phyloP scores from a whole-genome alignment of 371 early-diverging fungal genomes.

The Mortierella sp. region DNA sequence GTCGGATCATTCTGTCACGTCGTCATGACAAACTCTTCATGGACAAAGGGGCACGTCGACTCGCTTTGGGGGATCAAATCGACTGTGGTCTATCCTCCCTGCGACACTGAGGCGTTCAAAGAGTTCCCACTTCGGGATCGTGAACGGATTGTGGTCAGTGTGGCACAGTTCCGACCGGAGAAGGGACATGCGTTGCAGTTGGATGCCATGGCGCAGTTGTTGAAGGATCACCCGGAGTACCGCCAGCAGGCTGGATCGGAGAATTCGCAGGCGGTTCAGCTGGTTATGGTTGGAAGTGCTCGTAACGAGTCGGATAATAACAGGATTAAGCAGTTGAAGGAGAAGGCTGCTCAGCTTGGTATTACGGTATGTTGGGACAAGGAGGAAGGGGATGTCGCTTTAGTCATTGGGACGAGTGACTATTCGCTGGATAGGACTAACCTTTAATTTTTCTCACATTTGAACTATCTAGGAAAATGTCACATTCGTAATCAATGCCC shows the following conservation, averaged over 20 bases:
- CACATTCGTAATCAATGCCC: slow-evolving; percentile 85
- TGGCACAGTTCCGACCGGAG: slow-evolving; percentile 97
- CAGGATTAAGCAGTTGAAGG: slow-evolving; percentile 75
- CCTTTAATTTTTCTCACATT: neutral
- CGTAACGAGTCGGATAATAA: slow-evolving; percentile 85
- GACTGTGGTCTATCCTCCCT: slow-evolving; percentile 92
- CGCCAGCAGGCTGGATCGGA: slow-evolving; percentile 26
- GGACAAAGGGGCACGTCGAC: slow-evolving; percentile 94
- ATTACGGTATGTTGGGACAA: slow-evolving; percentile 62
- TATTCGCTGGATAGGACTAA: neutral
- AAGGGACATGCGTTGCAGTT: slow-evolving; percentile 93
- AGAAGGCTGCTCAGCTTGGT: slow-evolving; percentile 61
- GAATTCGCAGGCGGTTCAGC: slow-evolving; percentile 50
- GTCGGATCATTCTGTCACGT: slow-evolving; percentile 85
- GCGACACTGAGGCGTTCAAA: slow-evolving; percentile 81
- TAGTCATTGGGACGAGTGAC: neutral
- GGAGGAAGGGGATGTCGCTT: neutral
- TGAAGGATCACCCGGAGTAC: slow-evolving; percentile 67
- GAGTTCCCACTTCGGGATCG: slow-evolving; percentile 65
- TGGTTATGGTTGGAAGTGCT: slow-evolving; percentile 83
- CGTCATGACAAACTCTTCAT: slow-evolving; percentile 93
- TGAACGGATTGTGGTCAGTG: slow-evolving; percentile 77
- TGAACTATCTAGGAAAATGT: slow-evolving; percentile 71
- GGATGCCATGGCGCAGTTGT: slow-evolving; percentile 71
- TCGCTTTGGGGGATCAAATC: slow-evolving; percentile 77